phyloP scores from a whole-genome alignment of 2,329 filamentous ascomycete species.

The Sclerotinia subarctica region DNA sequence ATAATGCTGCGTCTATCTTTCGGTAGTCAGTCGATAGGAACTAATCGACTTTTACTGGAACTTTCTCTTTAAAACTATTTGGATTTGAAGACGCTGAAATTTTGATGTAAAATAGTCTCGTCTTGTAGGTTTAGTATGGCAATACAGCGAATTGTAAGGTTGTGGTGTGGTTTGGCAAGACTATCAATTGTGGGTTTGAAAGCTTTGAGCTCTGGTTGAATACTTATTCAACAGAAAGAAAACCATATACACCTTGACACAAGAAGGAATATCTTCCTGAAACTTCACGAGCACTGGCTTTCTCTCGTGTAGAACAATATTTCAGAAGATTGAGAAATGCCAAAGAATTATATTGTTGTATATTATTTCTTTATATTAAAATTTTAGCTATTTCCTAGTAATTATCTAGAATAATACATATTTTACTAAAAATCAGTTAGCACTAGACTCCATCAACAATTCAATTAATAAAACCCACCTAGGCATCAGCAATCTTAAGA shows the following conservation, averaged over 20 bases:
- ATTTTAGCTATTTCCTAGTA: not conserved
- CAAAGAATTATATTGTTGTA: not conserved
- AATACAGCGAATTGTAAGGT: not conserved
- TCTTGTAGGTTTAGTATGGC: too few relatives aligned
- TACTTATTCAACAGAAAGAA: not conserved
- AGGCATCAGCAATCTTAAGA: constrained; percentile 52
- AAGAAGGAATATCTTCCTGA: not conserved
- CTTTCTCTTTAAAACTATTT: not conserved
- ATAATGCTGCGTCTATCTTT: not conserved
- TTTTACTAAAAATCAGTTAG: not conserved
- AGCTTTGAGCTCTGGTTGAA: not conserved
- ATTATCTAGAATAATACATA: not conserved
- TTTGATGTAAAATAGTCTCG: not conserved
- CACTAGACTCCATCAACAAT: too few relatives aligned
- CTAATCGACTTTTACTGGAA: not conserved
- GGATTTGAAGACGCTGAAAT: too few relatives aligned
- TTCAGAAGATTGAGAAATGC: too few relatives aligned
- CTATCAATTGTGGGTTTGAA: not conserved
- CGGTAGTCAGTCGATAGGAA: too few relatives aligned
- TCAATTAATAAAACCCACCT: constrained; percentile 17
- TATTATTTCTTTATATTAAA: not conserved
- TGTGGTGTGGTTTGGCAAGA: not conserved
- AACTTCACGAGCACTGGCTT: not conserved
- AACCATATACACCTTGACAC: not conserved
- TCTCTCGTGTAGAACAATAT: not conserved